These are phyloP conservation scores for Pythium phragmitis DNA, from an alignment of 352 stramenopile genomes.

Conservation along the genomic window DNA sequence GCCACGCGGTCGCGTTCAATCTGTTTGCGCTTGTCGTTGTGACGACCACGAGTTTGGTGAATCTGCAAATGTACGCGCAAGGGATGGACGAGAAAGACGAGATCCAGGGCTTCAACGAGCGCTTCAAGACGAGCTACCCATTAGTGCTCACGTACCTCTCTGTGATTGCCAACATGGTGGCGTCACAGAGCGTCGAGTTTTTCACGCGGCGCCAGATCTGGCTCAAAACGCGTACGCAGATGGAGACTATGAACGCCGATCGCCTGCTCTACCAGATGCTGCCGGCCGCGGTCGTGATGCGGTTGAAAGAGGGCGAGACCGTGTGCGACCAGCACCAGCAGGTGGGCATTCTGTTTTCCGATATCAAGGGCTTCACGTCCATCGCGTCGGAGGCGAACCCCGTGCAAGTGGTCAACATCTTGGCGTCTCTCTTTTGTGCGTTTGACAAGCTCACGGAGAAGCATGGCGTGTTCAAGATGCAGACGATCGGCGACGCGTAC, in stretches of 20 bases:
- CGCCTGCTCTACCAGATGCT: conserved; percentile 88
- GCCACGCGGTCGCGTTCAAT: conserved; percentile 68
- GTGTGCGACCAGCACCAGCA: conserved; percentile 87
- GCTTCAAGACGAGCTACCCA: conserved; percentile 82
- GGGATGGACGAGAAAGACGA: conserved; percentile 21
- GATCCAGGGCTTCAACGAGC: conserved; percentile 57
- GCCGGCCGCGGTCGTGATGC: conserved; percentile 75
- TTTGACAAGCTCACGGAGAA: conserved; percentile 93
- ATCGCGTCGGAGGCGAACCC: conserved; percentile 85
- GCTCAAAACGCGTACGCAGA: conserved; percentile 79
- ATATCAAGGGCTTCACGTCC: conserved; percentile 92
- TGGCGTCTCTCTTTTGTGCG: conserved; percentile 90
- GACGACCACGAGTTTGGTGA: conserved; percentile 39
- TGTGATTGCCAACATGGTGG: conserved; percentile 76
- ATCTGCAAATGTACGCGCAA: conserved; percentile 51
- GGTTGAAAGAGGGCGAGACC: conserved; percentile 81
- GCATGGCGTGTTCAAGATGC: conserved; percentile 93
- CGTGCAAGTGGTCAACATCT: conserved; percentile 87
- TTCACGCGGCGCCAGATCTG: conserved; percentile 83
- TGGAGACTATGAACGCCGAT: conserved; percentile 85
- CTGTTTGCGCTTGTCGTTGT: conserved; percentile 51
- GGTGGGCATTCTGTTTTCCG: conserved; percentile 88
- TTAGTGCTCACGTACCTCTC: conserved; percentile 82
- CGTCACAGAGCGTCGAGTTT: conserved; percentile 77
- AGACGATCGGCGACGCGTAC: conserved; percentile 93